phyloP scores from a whole-genome alignment of 305 asterid genomes.

The Plantago lanceolata region DNA sequence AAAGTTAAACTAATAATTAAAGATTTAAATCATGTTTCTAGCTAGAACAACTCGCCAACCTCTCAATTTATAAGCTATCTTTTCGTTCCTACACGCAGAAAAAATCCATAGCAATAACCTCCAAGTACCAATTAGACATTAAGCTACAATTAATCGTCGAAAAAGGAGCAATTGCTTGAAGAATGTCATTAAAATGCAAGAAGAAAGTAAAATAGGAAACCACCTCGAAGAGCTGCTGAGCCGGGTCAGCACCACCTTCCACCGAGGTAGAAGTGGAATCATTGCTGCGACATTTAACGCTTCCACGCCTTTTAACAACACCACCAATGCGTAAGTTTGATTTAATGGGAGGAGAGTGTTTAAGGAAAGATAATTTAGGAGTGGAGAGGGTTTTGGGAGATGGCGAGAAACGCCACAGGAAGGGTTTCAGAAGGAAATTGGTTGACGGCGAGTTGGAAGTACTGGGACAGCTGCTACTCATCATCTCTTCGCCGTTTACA shows the following conservation, averaged over 20 bases:
- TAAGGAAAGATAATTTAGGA: slow-evolving; percentile 23
- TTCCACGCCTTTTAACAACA: slow-evolving; percentile 25
- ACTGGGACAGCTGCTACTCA: slow-evolving; percentile 21
- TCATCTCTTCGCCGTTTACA: too few relatives aligned
- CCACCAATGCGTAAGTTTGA: slow-evolving; percentile 15
- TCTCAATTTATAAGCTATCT: too few relatives aligned
- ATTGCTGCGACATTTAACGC: slow-evolving; percentile 27
- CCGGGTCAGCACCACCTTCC: slow-evolving; percentile 36
- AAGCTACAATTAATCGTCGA: too few relatives aligned
- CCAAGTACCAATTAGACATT: too few relatives aligned
- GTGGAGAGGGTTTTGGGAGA: slow-evolving; percentile 30
- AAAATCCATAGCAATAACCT: too few relatives aligned
- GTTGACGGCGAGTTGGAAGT: slow-evolving; percentile 23
- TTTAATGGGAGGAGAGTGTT: slow-evolving; percentile 24
- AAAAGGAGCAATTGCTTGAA: too few relatives aligned
- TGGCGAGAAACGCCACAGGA: slow-evolving; percentile 18
- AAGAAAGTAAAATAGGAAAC: background rate
- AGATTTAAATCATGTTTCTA: too few relatives aligned
- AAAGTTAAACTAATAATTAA: too few relatives aligned
- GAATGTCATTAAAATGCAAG: background rate
- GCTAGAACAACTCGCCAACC: too few relatives aligned
- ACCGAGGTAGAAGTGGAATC: slow-evolving; percentile 29
- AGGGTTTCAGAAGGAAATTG: slow-evolving; percentile 28
- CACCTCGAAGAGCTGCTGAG: slow-evolving; percentile 69
- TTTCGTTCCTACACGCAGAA: too few relatives aligned